Evolutionary conservation across 345 rosid genomes (phyloP), one percentile per base, ranked within the genome.

Genomic region (Eucalyptus grandis): DNA sequence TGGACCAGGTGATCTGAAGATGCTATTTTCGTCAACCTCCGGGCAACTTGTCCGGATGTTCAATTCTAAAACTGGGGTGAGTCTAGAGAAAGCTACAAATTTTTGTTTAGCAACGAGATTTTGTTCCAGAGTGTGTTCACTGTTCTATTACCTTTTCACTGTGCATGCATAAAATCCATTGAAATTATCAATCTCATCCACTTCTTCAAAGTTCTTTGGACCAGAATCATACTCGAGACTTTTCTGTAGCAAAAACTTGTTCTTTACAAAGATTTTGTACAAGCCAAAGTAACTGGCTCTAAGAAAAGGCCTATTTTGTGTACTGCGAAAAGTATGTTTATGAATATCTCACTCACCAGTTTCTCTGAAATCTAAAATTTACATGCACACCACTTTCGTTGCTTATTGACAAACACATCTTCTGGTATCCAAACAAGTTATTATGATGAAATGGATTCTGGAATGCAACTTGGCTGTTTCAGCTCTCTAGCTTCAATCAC

Each of bases 1-100:
- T 86, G 98, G 98, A 88, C 92, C 95, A n/a, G 98, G 97, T 88
- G 93, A 93, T 92, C 89, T 97, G 86, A 97, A 96, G 93, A 92
- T 97, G 93, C 86, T 88, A 40, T 95, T 95, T 93, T 95, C 99
- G 49, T 87, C 90, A n/a, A 90, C 92, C 91, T 93, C 98, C 40
- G 96, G 99, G 88, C 97, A 95, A 88, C 95, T 96, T 88, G 89
- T 92, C 90, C 91, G 94, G 91, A 95, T 97, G 93, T 92, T 93
- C 90, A 96, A 97, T 91, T 91, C 93, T 47, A 92, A 92, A 91
- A 95, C 95, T 9, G 95, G 96, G 92, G 99, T 97, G 92, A 91
- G 90, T 86, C 91, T 60, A 30, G 47, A 37, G 46, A 37, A 72
- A 72, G 83, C 22, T 87, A 14, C 37, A 40, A 4, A 62, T 53